Percentiles rank a stretch among this genome's conserved stretches.
phyloP scores from a whole-genome alignment of 495 filamentous ascomycete genomes.

The Aspergillus biplanus region DNA sequence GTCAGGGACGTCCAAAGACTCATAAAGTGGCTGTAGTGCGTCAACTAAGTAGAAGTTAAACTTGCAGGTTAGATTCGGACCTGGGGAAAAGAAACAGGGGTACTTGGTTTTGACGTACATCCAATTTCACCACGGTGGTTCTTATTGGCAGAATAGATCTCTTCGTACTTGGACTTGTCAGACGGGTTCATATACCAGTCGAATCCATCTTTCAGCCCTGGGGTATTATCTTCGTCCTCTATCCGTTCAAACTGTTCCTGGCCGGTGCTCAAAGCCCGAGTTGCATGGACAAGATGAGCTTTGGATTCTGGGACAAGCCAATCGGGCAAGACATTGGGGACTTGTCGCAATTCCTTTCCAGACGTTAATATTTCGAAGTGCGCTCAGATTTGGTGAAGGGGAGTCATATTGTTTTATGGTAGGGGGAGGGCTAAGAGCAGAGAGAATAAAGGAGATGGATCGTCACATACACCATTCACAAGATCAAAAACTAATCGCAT shows the following conservation, averaged over 20 bases:
- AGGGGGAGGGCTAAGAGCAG: slow-evolving; percentile 1
- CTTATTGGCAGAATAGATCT: slow-evolving; percentile 89
- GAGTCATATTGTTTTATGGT: background rate
- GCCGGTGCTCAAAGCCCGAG: slow-evolving; percentile 73
- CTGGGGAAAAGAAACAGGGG: background rate
- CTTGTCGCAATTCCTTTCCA: slow-evolving; percentile 78
- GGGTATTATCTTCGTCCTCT: slow-evolving; percentile 73
- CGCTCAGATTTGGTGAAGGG: background rate
- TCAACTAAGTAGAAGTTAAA: slow-evolving; percentile 56
- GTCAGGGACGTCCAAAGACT: slow-evolving; percentile 91
- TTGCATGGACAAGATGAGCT: slow-evolving; percentile 91
- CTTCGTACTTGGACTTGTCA: slow-evolving; percentile 91
- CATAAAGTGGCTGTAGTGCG: slow-evolving; percentile 81
- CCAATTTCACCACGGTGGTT: slow-evolving; percentile 82
- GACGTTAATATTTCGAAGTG: slow-evolving; percentile 11
- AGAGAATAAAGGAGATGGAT: slow-evolving; percentile 6
- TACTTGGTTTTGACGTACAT: slow-evolving; percentile 55
- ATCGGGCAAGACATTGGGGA: slow-evolving; percentile 81
- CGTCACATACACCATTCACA: slow-evolving; percentile 80
- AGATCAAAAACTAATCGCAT: slow-evolving; percentile 97
- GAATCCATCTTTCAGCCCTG: slow-evolving; percentile 90
- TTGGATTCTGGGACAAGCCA: slow-evolving; percentile 98
- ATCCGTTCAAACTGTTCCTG: slow-evolving; percentile 81
- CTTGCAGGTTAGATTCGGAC: slow-evolving; percentile 1
- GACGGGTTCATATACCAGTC: slow-evolving; percentile 98